Evolutionary conservation across 208 protist genomes (phyloP).

Genomic region (Sergeia podlipaevii): DNA sequence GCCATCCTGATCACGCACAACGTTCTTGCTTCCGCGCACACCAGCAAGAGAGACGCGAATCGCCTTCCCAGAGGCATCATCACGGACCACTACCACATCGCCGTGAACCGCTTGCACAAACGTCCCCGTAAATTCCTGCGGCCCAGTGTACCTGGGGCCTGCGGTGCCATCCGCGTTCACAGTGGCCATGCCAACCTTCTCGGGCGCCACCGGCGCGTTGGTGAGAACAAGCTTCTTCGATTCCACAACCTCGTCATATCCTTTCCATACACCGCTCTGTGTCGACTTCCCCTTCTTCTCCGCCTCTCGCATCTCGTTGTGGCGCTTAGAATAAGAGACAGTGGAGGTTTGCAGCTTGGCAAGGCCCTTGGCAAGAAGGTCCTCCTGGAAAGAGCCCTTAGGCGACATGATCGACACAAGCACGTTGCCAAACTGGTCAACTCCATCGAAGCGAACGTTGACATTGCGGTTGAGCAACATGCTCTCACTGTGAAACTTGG

Average conservation of each 20-base stretch:
- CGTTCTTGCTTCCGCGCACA: slow-evolving; percentile 78
- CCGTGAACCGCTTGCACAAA: slow-evolving; percentile 82
- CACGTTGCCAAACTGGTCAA: slow-evolving; percentile 74
- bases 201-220: slow-evolving; percentile 13
- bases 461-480: slow-evolving; percentile 85
- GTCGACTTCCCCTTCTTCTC: slow-evolving; percentile 51
- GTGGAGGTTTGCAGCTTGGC: slow-evolving; percentile 65
- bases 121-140: slow-evolving; percentile 45
- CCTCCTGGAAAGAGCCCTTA: slow-evolving; percentile 83
- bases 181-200: slow-evolving; percentile 40
- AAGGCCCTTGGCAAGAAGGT: slow-evolving; percentile 76
- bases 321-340: slow-evolving; percentile 31
- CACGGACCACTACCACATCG: slow-evolving; percentile 72
- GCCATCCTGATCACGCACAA: slow-evolving; percentile 75
- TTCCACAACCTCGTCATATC: slow-evolving; percentile 16
- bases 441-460: slow-evolving; percentile 67
- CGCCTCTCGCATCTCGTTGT: slow-evolving; percentile 45
- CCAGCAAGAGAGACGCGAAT: slow-evolving; percentile 75
- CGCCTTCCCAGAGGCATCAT: slow-evolving; percentile 39
- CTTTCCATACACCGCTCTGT: slow-evolving; percentile 66
- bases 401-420: slow-evolving; percentile 75
- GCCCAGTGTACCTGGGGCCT: slow-evolving; percentile 57
- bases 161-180: slow-evolving; percentile 36
- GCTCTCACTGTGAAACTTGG: slow-evolving; percentile 72
- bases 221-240: neutral